Evolutionary conservation across 768 basidiomycete species (phyloP), one percentile per base, ranked within the genome.

Genomic region (Chalciporus piperatus): DNA sequence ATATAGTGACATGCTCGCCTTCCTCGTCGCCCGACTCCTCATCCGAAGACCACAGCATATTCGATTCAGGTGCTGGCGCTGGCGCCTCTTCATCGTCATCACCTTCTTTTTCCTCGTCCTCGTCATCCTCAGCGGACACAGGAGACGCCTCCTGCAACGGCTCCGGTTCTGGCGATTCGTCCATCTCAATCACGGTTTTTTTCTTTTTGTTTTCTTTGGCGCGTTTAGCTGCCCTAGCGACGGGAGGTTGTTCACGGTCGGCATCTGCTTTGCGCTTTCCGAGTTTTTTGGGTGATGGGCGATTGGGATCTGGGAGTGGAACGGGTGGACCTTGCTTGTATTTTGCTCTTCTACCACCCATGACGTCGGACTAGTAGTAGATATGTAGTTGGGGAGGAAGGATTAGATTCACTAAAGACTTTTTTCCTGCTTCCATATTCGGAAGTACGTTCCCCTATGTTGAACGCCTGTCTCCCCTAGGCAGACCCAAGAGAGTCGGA

Each of bases 301-400:
- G 60, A 8, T 65, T 62, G 0, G 62, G 58, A 13, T 82, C 75
- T 7, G 47, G 61, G 25, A 89, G 60, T 27, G 89, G 78, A 51
- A 74, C 75, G 0, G 91, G 91, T 11, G 83, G 75, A 2, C 73
- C 78, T 68, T 94, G 92, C 72, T 93, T 93, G 71, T 87, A 84
- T 69, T 88, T 91, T 59, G 89, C 80, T 56, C 89, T 82, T 63
- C 91, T 81, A 41, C 92, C 92, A 41, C 92, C 92, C 92, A 94
- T 93, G 45, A 41, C 60, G 55, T 48, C 8, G 53, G 33, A 41
- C 45, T 50, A 30, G 50, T 22, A 43, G 55, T 66, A 67, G 62
- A n/a, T n/a, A n/a, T n/a, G n/a, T n/a, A n/a, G n/a, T n/a, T 6
- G 60, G 23, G 32, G 23, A 38, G 30, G 28, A 9, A 49, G 41